Conservation (phyloP, 2,329 filamentous ascomycete genomes). For the Dothidotthia symphoricarpi region DNA sequence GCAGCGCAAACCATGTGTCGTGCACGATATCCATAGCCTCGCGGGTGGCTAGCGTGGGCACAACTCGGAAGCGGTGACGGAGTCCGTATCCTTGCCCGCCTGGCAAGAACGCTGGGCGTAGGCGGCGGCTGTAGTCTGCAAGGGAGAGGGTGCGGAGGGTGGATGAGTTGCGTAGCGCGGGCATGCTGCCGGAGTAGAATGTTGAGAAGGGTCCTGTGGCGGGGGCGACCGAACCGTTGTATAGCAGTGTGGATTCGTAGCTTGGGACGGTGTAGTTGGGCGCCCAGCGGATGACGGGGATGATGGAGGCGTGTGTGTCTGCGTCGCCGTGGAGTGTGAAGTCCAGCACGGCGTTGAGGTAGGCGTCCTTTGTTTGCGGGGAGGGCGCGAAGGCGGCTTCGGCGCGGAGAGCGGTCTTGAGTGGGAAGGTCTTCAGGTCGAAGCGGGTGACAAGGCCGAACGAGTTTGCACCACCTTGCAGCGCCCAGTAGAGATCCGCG, state of each 20-base stretch:
- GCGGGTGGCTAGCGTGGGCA: conserved; percentile 9
- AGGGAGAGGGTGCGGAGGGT: conserved; percentile 11
- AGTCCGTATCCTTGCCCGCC: conserved; percentile 14
- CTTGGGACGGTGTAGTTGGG: conserved; percentile 11
- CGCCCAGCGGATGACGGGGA: conserved; percentile 17
- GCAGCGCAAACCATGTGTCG: conserved; percentile 13
- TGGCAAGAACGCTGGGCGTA: conserved; percentile 12
- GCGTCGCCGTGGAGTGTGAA: conserved; percentile 15
- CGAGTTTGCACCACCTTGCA: conserved; percentile 25
- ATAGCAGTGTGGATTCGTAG: conserved; percentile 19
- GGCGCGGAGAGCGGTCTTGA: conserved; percentile 10
- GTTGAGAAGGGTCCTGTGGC: conserved; percentile 8
- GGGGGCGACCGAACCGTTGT: conserved; percentile 17
- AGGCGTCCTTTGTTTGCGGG: conserved; percentile 7
- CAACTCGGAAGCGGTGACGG: conserved; percentile 18
- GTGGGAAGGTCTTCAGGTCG: conserved; percentile 12
- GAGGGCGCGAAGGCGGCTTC: conserved; percentile 14
- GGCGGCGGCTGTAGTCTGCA: conserved; percentile 6
- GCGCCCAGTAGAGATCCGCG: conserved; percentile 32
- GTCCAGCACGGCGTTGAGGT: conserved; percentile 13
- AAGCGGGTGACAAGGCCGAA: conserved; percentile 21
- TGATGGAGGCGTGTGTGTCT: conserved; percentile 13
- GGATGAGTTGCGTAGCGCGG: conserved; percentile 10
- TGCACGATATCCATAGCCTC: conserved; percentile 17
- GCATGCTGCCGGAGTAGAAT: conserved; percentile 12